Evolutionary conservation across 176 grass and related monocot species (phyloP), one percentile per base, ranked within the genome.

Genomic region (Tuctoria greenei): DNA sequence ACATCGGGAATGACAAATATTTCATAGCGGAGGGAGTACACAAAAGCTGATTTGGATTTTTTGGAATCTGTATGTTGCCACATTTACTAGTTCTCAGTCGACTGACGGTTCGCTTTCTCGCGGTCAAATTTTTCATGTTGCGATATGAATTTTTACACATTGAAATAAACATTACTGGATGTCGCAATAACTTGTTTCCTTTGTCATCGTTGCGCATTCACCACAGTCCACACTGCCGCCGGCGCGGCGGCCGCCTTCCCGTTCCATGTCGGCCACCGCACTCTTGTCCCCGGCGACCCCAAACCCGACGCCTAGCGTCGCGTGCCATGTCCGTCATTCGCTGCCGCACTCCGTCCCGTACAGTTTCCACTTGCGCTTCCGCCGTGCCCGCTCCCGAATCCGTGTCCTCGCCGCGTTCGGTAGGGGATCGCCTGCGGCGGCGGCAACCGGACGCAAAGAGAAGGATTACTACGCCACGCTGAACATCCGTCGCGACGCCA

Each of bases 401-500:
- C 38, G 59, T 65, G 52, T 25, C 60, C 43, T 69, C n/a, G 78
- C 80, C 26, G 82, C 66, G 58, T 76, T 69, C 34, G 52, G 64
- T 38, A 76, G 47, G 36, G 67, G 69, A 14, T 79, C 70, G 54
- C 71, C 66, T 13, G 85, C 58, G 36, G 51, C 55, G 55, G 55
- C 55, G 21, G 23, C 21, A 26, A 26, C 55, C 75, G 38, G 75
- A 68, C 79, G 82, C 26, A 43, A n/a, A 12, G 73, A 65, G 56
- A 75, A 80, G 60, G 74, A 92, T 46, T 64, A 90, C 79, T 93
- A 97, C 72, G 79, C 75, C 56, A 93, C 81, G 38, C 88, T 97
- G 69, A 97, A 97, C 74, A 55, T 97, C 47, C 81, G 79, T 50
- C 86, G 86, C 25, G 77, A 81, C 34, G 86, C 94, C 58, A 97